phyloP scores from a whole-genome alignment of 2,329 filamentous ascomycete genomes.

The Alternaria alternata region DNA sequence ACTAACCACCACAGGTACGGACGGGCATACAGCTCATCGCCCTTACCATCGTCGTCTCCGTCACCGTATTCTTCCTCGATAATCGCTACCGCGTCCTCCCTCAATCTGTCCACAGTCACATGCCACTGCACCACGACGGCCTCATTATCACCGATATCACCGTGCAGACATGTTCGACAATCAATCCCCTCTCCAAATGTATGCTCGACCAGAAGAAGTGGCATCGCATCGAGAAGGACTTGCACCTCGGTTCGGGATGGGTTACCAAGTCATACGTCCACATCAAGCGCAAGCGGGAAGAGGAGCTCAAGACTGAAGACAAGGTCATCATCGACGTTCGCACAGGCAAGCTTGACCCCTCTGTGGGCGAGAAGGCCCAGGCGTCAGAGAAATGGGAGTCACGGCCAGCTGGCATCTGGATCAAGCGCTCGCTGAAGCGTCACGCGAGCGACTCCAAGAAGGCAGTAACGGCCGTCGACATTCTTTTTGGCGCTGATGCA shows the following conservation, averaged over 20 bases:
- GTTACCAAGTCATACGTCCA: conserved; percentile 81
- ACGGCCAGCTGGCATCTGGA: conserved; percentile 79
- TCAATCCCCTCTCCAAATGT: conserved; percentile 79
- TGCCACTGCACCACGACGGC: conserved; percentile 82
- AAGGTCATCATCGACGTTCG: conserved; percentile 81
- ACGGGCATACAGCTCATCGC: conserved; percentile 79
- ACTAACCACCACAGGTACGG: conserved; percentile 51
- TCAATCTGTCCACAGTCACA: conserved; percentile 82
- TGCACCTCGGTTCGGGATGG: conserved; percentile 80
- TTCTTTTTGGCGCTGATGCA: conserved; percentile 89
- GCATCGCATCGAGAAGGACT: conserved; percentile 88
- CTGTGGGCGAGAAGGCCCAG: conserved; percentile 62
- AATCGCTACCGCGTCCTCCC: conserved; percentile 88
- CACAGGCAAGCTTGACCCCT: conserved; percentile 76
- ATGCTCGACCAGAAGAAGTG: conserved; percentile 75
- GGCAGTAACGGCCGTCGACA: conserved; percentile 81
- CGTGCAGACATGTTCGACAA: conserved; percentile 75
- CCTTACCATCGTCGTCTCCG: conserved; percentile 67
- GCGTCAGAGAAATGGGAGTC: conserved; percentile 77
- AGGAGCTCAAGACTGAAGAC: conserved; percentile 77
- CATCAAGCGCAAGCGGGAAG: conserved; percentile 83
- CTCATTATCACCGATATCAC: conserved; percentile 86
- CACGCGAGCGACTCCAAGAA: conserved; percentile 77
- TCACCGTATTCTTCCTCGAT: conserved; percentile 84
- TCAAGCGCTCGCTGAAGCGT: conserved; percentile 75